phyloP scores from a whole-genome alignment of 1,139 yeast species.

The Suhomyces bolitotheri region DNA sequence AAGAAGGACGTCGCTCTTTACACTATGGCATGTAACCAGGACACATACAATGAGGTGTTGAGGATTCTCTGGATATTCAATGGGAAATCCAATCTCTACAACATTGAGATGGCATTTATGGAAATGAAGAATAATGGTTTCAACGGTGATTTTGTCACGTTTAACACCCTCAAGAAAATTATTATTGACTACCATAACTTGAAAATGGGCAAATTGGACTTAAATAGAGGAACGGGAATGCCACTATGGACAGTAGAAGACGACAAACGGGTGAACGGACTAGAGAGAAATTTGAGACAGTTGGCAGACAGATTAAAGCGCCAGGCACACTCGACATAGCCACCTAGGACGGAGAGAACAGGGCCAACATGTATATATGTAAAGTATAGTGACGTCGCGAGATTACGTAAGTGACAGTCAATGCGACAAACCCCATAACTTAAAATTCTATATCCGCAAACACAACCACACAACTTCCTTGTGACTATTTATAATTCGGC shows the following conservation, averaged over 20 bases:
- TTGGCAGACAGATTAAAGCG: conserved; percentile 11
- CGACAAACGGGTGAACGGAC: conserved; percentile 31
- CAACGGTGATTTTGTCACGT: conserved; percentile 38
- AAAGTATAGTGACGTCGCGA: no score
- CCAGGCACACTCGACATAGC: no score
- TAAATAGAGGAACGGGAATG: conserved; percentile 19
- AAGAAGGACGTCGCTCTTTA: conserved; percentile 36
- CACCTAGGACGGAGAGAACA: no score
- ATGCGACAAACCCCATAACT: no score
- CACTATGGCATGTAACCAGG: conserved; percentile 42
- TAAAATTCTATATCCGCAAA: no score
- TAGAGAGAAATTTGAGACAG: conserved; percentile 24
- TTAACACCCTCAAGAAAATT: conserved; percentile 38
- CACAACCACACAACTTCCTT: no score
- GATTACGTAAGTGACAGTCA: no score
- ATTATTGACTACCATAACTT: conserved; percentile 38
- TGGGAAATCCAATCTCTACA: conserved; percentile 40
- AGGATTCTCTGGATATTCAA: conserved; percentile 40
- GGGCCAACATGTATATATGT: no score
- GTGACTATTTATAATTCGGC: no score
- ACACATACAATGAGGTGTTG: conserved; percentile 43
- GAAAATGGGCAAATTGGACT: conserved; percentile 30
- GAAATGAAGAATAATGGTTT: conserved; percentile 50
- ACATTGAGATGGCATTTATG: conserved; percentile 33
- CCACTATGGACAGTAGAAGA: conserved; percentile 42